These are phyloP conservation scores for Poterioochromonas sp. DNA, from an alignment of 352 stramenopile genomes.

Conservation along the genomic window DNA sequence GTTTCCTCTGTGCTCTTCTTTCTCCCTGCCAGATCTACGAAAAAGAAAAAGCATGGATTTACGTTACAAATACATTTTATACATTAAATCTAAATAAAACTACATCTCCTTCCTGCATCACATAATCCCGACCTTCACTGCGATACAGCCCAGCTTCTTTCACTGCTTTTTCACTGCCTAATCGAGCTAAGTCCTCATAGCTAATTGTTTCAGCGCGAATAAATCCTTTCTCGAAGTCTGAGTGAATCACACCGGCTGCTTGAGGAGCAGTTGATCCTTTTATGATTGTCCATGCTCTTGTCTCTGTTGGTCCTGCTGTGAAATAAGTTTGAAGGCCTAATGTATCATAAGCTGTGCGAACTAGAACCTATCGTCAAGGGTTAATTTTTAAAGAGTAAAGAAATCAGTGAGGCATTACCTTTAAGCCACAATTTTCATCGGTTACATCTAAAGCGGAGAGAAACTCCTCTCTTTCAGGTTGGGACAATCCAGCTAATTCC, in stretches of 20 bases:
- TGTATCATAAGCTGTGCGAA: conserved; percentile 77
- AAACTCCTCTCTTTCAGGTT: conserved; percentile 84
- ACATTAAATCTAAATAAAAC: conserved; percentile 93
- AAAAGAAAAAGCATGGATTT: too few relatives aligned
- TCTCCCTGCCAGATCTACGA: too few relatives aligned
- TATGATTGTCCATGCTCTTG: conserved; percentile 69
- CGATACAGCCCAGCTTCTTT: conserved; percentile 84
- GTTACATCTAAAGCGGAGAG: conserved; percentile 60
- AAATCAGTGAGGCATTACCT: background rate
- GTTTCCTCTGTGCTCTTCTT: too few relatives aligned
- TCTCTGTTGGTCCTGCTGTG: conserved; percentile 74
- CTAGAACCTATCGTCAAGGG: conserved; percentile 47
- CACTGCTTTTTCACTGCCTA: conserved; percentile 78
- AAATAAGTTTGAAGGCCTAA: conserved; percentile 93
- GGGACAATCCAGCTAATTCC: conserved; percentile 67
- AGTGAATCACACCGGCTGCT: conserved; percentile 77
- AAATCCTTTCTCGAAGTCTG: conserved; percentile 79
- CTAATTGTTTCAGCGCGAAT: conserved; percentile 87
- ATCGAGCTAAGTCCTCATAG: conserved; percentile 85
- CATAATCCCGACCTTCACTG: conserved; percentile 94
- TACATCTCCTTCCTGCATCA: conserved; percentile 93
- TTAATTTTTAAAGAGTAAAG: background rate
- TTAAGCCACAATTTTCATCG: conserved; percentile 48
- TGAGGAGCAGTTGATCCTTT: conserved; percentile 63
- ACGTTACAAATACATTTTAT: conserved; percentile 50